phyloP scores from a whole-genome alignment of 176 grass and related monocot genomes.

The Bromus sterilis region DNA sequence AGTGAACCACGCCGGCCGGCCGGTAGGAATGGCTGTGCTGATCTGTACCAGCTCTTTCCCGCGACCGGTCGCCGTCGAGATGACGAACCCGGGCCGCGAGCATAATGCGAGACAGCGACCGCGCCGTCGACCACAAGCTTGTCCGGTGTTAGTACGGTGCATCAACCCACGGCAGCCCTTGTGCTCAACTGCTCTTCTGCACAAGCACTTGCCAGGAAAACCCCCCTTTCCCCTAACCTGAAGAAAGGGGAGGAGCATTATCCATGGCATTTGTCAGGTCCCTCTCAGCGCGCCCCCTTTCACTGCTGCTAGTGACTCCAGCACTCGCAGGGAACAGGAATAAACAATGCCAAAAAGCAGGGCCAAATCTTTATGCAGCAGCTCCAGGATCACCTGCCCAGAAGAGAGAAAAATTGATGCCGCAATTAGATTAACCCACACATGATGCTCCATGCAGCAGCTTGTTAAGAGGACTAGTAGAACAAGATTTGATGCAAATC shows the following conservation, averaged over 20 bases:
- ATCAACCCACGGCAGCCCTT: conserved; percentile 11
- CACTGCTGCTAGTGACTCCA: conserved; percentile 49
- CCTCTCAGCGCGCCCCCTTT: conserved; percentile 22
- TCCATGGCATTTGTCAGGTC: conserved; percentile 11
- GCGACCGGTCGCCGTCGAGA: background rate
- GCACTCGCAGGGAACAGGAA: conserved; percentile 30
- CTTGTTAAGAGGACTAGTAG: background rate
- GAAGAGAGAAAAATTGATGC: background rate
- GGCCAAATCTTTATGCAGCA: conserved; percentile 27
- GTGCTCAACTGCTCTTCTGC: background rate
- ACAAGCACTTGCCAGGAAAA: background rate
- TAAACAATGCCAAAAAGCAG: conserved; percentile 17
- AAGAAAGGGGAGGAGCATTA: background rate
- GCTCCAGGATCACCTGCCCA: conserved; percentile 22
- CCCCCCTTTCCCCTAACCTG: background rate
- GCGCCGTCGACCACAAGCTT: background rate
- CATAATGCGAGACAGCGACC: conserved; percentile 16
- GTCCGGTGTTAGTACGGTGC: background rate
- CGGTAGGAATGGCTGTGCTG: conserved; percentile 5
- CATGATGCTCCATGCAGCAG: conserved; percentile 15
- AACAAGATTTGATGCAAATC: conserved; percentile 41
- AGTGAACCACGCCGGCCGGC: background rate
- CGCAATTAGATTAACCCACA: conserved; percentile 13
- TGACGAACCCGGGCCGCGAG: background rate
- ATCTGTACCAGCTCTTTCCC: background rate